Evolutionary conservation across 2,329 filamentous ascomycete species (phyloP), one percentile per base, ranked within the genome.

Genomic region (Cladosporium sp.): DNA sequence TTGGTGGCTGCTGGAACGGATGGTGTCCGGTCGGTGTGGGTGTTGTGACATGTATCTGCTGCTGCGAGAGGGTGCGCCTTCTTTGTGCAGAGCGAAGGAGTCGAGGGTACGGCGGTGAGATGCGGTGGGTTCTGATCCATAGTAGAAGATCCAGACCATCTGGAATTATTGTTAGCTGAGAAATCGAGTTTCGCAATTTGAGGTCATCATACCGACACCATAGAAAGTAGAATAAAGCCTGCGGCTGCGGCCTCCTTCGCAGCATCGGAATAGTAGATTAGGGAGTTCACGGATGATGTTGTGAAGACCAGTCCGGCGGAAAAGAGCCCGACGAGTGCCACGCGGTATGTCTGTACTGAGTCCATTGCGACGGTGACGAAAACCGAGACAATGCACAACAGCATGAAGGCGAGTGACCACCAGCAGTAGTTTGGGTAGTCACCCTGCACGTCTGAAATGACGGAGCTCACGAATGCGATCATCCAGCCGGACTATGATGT

Each of bases 101-200:
- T 99, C 95, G 72, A 98, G 91, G 77, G 96, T 97, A 65, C 92
- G 89, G 73, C 94, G 91, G 69, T 93, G 91, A 63, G 89, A 87
- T 18, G 93, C 91, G 49, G 92, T 91, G 1, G 94, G 93, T 21
- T 93, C 90, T 2, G 94, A 97, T 73, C 95, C 95, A 75, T 97
- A 99, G 83, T 98, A 98, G 80, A 98, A 96, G 72, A 97, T 97
- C 95, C 95, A 99, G 66, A 98, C 87, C 72, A 97, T 91, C 93
- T 97, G 72, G 48, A 54, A 21, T 28, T 26, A 18, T 18, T 53
- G 60, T 77, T 67, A 78, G 74, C 39, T 46, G 46, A 48, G 54
- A 48, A 16, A 1, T 23, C 32, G 68, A 59, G 7, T 30, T 13
- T 34, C 64, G n/a, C 23, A 36, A 14, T 7, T 23, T 1, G 36